Evolutionary conservation across 2,329 filamentous ascomycete genomes (phyloP).

Genomic region (Penicillium janthinellum): DNA sequence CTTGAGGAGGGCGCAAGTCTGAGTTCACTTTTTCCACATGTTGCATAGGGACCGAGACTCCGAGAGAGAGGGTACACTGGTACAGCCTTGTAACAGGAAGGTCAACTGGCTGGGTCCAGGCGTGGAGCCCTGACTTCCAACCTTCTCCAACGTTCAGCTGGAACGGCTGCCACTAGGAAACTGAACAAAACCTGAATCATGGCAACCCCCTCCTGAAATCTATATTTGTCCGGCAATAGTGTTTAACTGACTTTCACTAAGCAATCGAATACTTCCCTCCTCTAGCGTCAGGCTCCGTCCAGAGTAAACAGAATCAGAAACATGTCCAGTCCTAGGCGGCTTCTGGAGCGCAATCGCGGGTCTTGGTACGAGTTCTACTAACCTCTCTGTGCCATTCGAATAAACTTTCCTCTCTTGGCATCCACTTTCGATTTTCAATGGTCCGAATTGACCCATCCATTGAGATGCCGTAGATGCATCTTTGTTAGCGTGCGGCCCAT

Average conservation of each 20-base stretch:
- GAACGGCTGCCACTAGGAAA: background rate
- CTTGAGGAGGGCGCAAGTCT: no score
- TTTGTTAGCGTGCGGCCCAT: background rate
- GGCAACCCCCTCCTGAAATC: background rate
- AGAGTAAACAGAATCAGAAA: conserved; percentile 1
- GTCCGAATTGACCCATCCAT: background rate
- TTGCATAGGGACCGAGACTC: no score
- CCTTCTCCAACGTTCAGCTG: background rate
- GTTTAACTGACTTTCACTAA: background rate
- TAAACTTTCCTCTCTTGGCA: background rate
- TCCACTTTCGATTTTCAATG: background rate
- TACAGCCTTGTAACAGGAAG: background rate
- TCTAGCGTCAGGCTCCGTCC: background rate
- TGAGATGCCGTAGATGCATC: background rate
- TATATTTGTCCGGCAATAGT: background rate
- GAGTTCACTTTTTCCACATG: no score
- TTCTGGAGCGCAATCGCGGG: background rate
- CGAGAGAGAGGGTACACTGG: no score
- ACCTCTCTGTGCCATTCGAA: conserved; percentile 1
- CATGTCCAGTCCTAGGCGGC: conserved; percentile 7
- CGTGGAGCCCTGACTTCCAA: conserved; percentile 1
- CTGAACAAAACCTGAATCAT: background rate
- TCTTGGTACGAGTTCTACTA: background rate
- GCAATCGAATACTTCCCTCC: background rate
- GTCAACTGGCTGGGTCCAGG: background rate